Percentiles rank a stretch among this genome's conserved stretches.
Conservation (phyloP, 2,329 filamentous ascomycete species). For the Davidsoniella neocaledoniae region DNA sequence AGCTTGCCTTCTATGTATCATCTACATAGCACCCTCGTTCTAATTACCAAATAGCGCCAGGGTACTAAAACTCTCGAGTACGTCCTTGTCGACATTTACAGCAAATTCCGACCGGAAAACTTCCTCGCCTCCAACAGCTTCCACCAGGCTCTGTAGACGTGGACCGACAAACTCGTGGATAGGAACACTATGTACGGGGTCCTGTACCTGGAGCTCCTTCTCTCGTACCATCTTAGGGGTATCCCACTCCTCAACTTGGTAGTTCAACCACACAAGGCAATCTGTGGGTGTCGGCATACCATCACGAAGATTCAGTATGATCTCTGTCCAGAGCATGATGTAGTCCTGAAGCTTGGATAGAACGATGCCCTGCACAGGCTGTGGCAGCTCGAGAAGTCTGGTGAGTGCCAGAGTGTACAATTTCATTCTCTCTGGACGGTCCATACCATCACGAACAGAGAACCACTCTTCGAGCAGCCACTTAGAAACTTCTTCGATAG, state of each 20-base stretch:
- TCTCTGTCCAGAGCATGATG: conserved; percentile 58
- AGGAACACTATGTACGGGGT: conserved; percentile 52
- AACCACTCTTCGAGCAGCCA: conserved; percentile 53
- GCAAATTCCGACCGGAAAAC: conserved; percentile 52
- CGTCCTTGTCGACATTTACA: conserved; percentile 58
- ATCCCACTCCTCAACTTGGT: conserved; percentile 33
- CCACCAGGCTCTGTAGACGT: conserved; percentile 42
- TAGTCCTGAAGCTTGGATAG: conserved; percentile 52
- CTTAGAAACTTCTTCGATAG: conserved; percentile 35
- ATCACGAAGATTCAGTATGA: conserved; percentile 49
- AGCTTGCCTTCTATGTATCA: no score
- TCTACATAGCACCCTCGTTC: no score
- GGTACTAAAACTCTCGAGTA: conserved; percentile 42
- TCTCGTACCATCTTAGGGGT: conserved; percentile 38
- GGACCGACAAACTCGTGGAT: conserved; percentile 47
- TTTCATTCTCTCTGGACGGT: conserved; percentile 48
- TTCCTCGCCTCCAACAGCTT: conserved; percentile 44
- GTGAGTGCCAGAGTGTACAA: conserved; percentile 58
- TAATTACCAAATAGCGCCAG: no score
- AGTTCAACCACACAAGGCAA: conserved; percentile 30
- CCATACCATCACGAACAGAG: conserved; percentile 49
- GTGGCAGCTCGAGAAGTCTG: conserved; percentile 47
- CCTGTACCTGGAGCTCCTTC: conserved; percentile 35
- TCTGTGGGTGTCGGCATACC: conserved; percentile 36
- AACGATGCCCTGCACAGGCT: conserved; percentile 39